Conservation (phyloP, 2,329 filamentous ascomycete genomes). For the Sphaceloma murrayae region DNA sequence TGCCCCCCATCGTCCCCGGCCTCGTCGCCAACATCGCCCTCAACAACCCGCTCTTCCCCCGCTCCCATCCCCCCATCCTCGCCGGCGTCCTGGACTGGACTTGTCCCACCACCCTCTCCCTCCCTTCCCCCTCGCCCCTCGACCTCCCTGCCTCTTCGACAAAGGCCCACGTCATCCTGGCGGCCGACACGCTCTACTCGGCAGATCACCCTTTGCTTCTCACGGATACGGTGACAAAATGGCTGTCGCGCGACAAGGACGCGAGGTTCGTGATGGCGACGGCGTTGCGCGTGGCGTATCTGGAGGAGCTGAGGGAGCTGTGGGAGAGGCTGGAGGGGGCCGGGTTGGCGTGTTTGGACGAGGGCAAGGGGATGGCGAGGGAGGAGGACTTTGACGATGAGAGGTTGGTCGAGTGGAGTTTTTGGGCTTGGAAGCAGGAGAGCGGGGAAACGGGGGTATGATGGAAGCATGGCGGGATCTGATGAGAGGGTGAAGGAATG, state of each 20-base stretch:
- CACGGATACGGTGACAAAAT: constrained; percentile 28
- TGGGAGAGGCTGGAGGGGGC: constrained; percentile 32
- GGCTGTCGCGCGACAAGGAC: constrained; percentile 26
- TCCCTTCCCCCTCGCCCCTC: too few relatives aligned
- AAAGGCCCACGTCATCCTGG: constrained; percentile 33
- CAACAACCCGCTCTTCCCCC: constrained; percentile 22
- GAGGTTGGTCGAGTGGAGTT: constrained; percentile 31
- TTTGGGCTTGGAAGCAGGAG: constrained; percentile 33
- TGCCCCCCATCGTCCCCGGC: constrained; percentile 28
- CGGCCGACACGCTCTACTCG: constrained; percentile 36
- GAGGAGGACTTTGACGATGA: constrained; percentile 31
- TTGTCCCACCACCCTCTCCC: neutral
- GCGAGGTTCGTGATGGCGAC: constrained; percentile 33
- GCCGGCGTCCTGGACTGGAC: constrained; percentile 20
- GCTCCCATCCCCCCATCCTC: constrained; percentile 23
- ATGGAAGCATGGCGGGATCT: neutral
- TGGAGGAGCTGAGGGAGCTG: constrained; percentile 36
- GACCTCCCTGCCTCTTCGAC: too few relatives aligned
- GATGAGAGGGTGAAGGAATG: neutral
- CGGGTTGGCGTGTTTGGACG: constrained; percentile 30
- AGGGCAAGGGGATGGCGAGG: constrained; percentile 26
- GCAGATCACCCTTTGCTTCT: constrained; percentile 35
- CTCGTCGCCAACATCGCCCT: constrained; percentile 28
- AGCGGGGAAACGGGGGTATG: neutral
- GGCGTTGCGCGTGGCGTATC: constrained; percentile 33